Base-by-base conservation (phyloP, 2,329 filamentous ascomycete species). In the Diplodia scrobiculata region DNA sequence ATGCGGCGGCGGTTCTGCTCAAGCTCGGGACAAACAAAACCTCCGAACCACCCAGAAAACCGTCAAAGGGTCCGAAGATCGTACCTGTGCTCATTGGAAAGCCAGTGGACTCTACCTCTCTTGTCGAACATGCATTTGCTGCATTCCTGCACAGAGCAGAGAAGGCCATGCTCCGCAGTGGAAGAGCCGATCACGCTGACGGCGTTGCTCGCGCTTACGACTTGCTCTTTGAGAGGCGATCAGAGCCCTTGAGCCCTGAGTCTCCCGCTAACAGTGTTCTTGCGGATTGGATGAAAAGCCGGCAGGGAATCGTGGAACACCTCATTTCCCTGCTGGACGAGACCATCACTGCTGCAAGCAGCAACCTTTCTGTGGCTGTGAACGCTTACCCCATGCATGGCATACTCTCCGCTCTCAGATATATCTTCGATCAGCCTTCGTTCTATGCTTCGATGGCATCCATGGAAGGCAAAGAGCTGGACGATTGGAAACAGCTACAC, bases 101-200 rank as follows among this genome's bases (percentile, higher is more conserved):
- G 38, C n/a, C 27, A 5, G 29, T 50, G 10, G 58, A 65, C 14
- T 45, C 47, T 6, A 38, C 48, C 7, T 6, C 19, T 10, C 50
- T 62, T 4, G 50, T 62, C 3, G 48, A 51, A 6, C 55, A 45
- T 32, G 67, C 59, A 11, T 68, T 75, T 41, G 68, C 70, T 27
- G 68, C 53, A 1, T 77, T 77, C 32, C 65, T 79, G 9, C 50
- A 68, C 10, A 72, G 77, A 36, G 80, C 80, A 0, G 84, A 89
- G 66, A 76, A 78, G 3, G 79, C 86, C 38, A 88, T 91, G 67
- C 83, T 87, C 25, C 82, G 80, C 29, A 96, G 92, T 4, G 91
- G 91, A 25, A 86, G 95, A 68, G 94, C 92, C 13, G 93, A 98
- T 74, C 91, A 97, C 75, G 92, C 93, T 1, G 94, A 99, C 77